These are phyloP conservation scores for Tolypocladium ovalisporum DNA, from an alignment of 2,329 filamentous ascomycete species.

Conservation along the genomic window DNA sequence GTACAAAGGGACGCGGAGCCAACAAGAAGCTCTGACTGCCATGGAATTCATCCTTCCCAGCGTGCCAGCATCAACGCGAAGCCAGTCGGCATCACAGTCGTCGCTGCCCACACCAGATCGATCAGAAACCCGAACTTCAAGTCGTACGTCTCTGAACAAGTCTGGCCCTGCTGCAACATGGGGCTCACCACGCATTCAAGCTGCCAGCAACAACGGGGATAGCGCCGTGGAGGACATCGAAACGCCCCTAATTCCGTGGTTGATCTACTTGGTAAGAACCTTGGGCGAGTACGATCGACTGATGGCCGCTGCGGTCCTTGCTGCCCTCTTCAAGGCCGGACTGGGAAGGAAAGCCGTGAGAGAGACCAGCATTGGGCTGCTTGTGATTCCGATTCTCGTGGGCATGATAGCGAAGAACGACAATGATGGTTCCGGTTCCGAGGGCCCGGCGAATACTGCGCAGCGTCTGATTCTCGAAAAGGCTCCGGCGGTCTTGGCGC, in stretches of 20 bases:
- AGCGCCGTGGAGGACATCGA: constrained; percentile 48
- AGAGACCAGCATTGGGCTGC: constrained; percentile 51
- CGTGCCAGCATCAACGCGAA: constrained; percentile 21
- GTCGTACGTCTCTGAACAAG: constrained; percentile 17
- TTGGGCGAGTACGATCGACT: constrained; percentile 48
- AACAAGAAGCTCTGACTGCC: constrained; percentile 35
- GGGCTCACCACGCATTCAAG: constrained; percentile 20
- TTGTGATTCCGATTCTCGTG: constrained; percentile 61
- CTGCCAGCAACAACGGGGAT: constrained; percentile 15
- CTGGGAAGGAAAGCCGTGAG: constrained; percentile 50
- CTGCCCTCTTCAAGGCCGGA: constrained; percentile 57
- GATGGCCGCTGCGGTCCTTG: constrained; percentile 58
- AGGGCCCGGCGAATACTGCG: constrained; percentile 23
- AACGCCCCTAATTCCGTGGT: constrained; percentile 61
- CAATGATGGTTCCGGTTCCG: constrained; percentile 33
- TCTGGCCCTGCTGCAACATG: constrained; percentile 16
- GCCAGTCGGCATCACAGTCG: constrained; percentile 11
- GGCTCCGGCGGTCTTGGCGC: constrained; percentile 65
- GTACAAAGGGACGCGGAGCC: constrained; percentile 33
- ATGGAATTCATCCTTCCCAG: constrained; percentile 57
- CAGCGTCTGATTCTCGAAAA: constrained; percentile 47
- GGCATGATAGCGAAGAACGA: constrained; percentile 40
- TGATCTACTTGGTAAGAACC: constrained; percentile 53
- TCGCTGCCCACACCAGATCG: constrained; percentile 10
- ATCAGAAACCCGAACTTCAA: constrained; percentile 17